Base-by-base conservation (phyloP, 352 stramenopile species). In the Phytophthora kernoviae region DNA sequence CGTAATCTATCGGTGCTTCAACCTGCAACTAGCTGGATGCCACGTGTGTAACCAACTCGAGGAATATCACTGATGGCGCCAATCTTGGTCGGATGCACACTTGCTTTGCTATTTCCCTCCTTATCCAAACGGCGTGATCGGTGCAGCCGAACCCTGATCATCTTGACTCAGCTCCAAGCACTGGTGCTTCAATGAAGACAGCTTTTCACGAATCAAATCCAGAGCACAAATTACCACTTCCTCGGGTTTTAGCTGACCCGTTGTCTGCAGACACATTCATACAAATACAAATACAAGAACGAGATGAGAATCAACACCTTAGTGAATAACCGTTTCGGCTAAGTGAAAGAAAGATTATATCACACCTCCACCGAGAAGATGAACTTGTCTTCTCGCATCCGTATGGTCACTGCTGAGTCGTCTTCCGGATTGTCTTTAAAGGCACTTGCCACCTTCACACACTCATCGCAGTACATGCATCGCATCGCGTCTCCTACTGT, bases 401-500 rank as follows among this genome's bases (percentile, higher is more conserved):
- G 75, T 12, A 98, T 79, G 7, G 70, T 88, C 18, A 99, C 87
- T 55, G 96, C 96, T 30, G 96, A 87, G 70, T 98, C 93, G 70
- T 98, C 95, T 72, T 99, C 96, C 47, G 91, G 90, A 65, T 96
- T 90, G 58, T 97, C 94, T 57, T 98, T 98, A 77, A 97, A 98
- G 36, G 86, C 85, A 60, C 98, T 84, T 36, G 95, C 90, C 40
- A 96, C 68, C 63, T 96, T 92, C 39, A 98, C 88, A 54, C 97
- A 95, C 77, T 98, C 95, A 62, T 98, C 94, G 41, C 94, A 98
- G 73, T 97, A 98, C 56, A 98, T 98, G 58, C 91, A 96, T 58
- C 87, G 72, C 79, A 89, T 92, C 17, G 79, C 58, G 58, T 92
- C 81, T 55, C 62, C 68, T 55, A 83, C 58, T 21, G 70, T 90